Conservation (phyloP, 2,329 filamentous ascomycete genomes). For the Claviceps capensis region DNA sequence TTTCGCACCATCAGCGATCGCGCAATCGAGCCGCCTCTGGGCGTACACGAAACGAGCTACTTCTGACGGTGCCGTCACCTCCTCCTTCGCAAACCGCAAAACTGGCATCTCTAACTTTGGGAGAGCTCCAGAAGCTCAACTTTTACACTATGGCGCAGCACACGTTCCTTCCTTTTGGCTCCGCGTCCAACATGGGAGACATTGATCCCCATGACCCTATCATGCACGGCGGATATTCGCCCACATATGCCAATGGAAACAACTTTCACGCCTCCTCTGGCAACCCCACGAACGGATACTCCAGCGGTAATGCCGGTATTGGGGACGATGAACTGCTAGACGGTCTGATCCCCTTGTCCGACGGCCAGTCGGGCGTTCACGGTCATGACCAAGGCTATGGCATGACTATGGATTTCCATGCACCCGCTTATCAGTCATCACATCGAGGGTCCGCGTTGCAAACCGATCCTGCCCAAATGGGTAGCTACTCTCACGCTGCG, state of each 20-base stretch:
- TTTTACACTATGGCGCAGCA: conserved; percentile 36
- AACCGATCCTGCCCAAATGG: conserved; percentile 55
- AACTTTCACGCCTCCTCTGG: conserved; percentile 43
- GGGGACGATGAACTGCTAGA: conserved; percentile 83
- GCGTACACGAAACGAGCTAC: conserved; percentile 1
- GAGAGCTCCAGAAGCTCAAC: conserved; percentile 8
- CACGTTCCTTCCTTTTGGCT: conserved; percentile 42
- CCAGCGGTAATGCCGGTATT: conserved; percentile 64
- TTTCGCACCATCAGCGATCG: background rate
- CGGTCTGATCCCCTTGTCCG: conserved; percentile 44
- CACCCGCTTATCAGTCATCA: conserved; percentile 36
- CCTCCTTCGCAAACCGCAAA: conserved; percentile 4
- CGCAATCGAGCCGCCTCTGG: conserved; percentile 1
- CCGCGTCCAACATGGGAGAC: conserved; percentile 39
- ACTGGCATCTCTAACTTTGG: conserved; percentile 6
- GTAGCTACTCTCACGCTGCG: conserved; percentile 79
- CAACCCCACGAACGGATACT: conserved; percentile 58
- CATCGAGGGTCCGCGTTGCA: conserved; percentile 45
- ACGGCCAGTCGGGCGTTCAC: conserved; percentile 35
- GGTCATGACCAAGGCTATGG: conserved; percentile 43
- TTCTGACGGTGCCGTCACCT: conserved; percentile 4
- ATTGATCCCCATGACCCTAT: conserved; percentile 80
- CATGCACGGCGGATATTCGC: conserved; percentile 48
- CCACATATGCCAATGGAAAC: conserved; percentile 37
- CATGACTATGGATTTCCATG: conserved; percentile 44